Percentiles rank a stretch among this genome's conserved stretches.
Conservation (phyloP, 768 basidiomycete genomes). For the Tulasnella calospora region DNA sequence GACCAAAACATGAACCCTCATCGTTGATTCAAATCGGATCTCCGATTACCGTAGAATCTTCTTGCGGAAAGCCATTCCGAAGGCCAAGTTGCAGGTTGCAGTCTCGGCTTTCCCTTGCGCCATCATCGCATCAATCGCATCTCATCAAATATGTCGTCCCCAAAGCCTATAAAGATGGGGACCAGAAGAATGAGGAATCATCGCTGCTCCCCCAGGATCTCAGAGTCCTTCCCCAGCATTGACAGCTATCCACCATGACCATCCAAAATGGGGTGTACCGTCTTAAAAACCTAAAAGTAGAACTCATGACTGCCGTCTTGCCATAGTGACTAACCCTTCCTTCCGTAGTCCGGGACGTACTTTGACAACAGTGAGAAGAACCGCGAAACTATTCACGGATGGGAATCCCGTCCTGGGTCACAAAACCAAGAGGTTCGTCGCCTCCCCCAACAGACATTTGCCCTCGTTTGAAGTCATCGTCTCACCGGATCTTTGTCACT, state of each 20-base stretch:
- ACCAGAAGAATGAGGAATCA: not conserved
- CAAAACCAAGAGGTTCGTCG: slow-evolving; percentile 3
- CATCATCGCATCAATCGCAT: too few species aligned
- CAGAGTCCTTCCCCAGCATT: not conserved
- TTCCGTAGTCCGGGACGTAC: not conserved
- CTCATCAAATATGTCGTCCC: too few species aligned
- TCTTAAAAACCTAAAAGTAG: not conserved
- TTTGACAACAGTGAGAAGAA: slow-evolving; percentile 2
- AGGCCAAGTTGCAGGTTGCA: too few species aligned
- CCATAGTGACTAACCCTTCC: not conserved
- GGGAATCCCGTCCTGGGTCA: not conserved
- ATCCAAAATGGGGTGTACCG: not conserved
- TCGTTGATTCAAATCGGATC: too few species aligned
- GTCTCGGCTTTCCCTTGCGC: too few species aligned
- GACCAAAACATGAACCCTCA: too few species aligned
- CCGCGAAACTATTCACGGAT: not conserved
- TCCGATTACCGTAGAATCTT: too few species aligned
- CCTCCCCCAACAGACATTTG: not conserved
- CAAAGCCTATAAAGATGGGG: too few species aligned
- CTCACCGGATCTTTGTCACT: not conserved
- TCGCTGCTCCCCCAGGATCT: not conserved
- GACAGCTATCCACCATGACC: not conserved
- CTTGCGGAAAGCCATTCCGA: too few species aligned
- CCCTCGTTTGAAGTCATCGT: not conserved
- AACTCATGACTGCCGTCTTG: not conserved